Evolutionary conservation across 192 early-diverging fungal species (phyloP), one percentile per base, ranked within the genome.

Genomic region (Coemansia sp.): DNA sequence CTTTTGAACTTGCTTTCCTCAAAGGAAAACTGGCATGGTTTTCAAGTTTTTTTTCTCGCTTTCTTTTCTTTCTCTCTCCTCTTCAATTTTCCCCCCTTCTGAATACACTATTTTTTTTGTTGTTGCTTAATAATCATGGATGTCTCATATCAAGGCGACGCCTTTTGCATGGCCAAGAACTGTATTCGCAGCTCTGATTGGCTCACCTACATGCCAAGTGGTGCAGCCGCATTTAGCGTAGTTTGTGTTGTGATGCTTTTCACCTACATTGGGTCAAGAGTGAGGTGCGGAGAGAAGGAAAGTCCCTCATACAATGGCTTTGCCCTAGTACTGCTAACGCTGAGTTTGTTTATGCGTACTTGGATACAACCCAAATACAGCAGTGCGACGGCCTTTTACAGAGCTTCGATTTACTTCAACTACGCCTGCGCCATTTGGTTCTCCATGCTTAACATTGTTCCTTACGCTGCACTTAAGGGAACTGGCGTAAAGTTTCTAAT

Each of bases 361-460:
- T 38, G 44, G n/a, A 8, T 76, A 10, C n/a, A 36, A 5, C 40
- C 18, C 15, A 31, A 50, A n/a, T 8, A 20, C 3, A 36, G 18
- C 47, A 50, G 66, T 49, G 13, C 49, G 10, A 36, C 22, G 2
- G 40, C 36, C 0, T 12, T 63, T 1, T 76, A 76, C 60, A 71
- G 71, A 43, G 69, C 60, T 1, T 76, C 74, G 4, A 27, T 76
- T 31, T 66, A 68, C 40, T 71, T 71, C 41, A 61, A 76, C 55
- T 66, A 78, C 66, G 44, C 50, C 24, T 62, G 70, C 7, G 75
- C 55, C 4, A 69, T 78, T 39, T 57, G 24, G 53, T 57, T 33
- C 15, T 34, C 29, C 15, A 6, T 57, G 13, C 1, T 33, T 27
- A 57, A 57, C 13, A 9, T 6, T 5, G 5, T 57, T 15, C 53